A percentile compares a stretch with the other conserved stretches of the same genome.
These are phyloP conservation scores for Lichtheimia ornata DNA, from an alignment of 371 early-diverging fungal genomes.

Conservation along the genomic window DNA sequence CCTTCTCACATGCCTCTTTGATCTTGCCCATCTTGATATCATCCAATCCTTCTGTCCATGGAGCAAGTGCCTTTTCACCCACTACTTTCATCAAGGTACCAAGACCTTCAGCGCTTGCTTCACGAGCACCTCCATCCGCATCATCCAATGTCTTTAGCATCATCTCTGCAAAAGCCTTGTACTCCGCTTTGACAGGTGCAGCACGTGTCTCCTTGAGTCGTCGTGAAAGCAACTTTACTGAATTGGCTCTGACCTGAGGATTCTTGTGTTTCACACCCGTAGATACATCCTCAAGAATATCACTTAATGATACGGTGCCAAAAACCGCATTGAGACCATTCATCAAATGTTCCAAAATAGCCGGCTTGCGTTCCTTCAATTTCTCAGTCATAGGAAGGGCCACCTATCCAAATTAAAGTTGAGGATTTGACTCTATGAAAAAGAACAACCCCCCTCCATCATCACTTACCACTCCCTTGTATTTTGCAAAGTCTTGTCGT, in stretches of 20 bases:
- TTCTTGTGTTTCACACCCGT: conserved; percentile 82
- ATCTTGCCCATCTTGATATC: conserved; percentile 86
- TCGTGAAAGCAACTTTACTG: conserved; percentile 70
- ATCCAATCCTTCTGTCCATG: conserved; percentile 84
- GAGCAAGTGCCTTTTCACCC: conserved; percentile 74
- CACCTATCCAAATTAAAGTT: conserved; percentile 21
- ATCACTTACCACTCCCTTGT: conserved; percentile 66
- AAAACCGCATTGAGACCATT: conserved; percentile 85
- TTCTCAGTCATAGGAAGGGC: conserved; percentile 80
- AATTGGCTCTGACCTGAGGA: conserved; percentile 85
- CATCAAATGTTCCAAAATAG: conserved; percentile 81
- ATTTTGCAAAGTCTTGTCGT: conserved; percentile 76
- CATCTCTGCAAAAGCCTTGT: conserved; percentile 75
- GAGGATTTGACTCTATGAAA: not conserved
- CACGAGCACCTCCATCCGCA: conserved; percentile 84
- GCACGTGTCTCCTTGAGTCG: conserved; percentile 69
- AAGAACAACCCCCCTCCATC: not conserved
- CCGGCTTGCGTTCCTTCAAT: conserved; percentile 91
- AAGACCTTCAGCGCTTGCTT: conserved; percentile 84
- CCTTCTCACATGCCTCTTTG: conserved; percentile 83
- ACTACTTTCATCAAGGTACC: conserved; percentile 89
- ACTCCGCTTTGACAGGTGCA: conserved; percentile 75
- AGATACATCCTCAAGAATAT: conserved; percentile 72
- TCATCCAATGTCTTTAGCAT: conserved; percentile 84
- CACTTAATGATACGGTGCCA: conserved; percentile 61